Base-by-base conservation (phyloP, 108 stramenopile genomes). In the Schizochytrium sp. region DNA sequence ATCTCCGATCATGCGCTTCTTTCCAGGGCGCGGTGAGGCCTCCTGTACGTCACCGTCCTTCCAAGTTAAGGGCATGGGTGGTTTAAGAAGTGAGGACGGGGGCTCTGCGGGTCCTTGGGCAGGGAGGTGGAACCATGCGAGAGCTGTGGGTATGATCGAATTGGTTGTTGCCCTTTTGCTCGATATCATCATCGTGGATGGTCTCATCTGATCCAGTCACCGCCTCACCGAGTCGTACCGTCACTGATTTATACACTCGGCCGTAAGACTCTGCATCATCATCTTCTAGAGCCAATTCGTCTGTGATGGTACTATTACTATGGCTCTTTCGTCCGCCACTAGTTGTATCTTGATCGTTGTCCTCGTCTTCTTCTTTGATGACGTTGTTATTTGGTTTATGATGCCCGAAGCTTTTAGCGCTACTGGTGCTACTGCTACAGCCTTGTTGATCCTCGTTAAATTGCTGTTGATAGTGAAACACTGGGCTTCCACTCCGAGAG, bases 1-100 rank as follows among this genome's bases (percentile, higher is more conserved):
- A 53, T 83, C 76, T 49, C 76, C 76, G 47, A 55, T 83, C 5
- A 10, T 83, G 5, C 8, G 76, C 5, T 42, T 56, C 76, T 55
- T 83, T 2, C n/a, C 10, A 40, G 5, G 13, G 10, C 10, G 5
- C 0, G 10, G 64, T 38, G 64, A 7, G 28, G 64, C 12, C 19
- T 69, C 64, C 8, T 69, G 42, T 8, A 38, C 42, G 8, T 7
- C 64, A 7, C 64, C 64, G 28, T 69, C 64, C 28, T 69, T 44
- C 64, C 64, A 69, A 12, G 64, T 69, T 7, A 69, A 44, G 44
- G 64, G 64, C 64, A 69, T 69, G 64, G 64, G 64, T 44, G 64
- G 64, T 8, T 69, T 69, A 28, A 28, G 28, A 28, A 28, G 28
- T 28, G 28, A 28, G 28, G 28, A 28, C 28, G 28, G 28, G 28